These are phyloP conservation scores for Acer campestre DNA, from an alignment of 345 rosid genomes.

Conservation along the genomic window DNA sequence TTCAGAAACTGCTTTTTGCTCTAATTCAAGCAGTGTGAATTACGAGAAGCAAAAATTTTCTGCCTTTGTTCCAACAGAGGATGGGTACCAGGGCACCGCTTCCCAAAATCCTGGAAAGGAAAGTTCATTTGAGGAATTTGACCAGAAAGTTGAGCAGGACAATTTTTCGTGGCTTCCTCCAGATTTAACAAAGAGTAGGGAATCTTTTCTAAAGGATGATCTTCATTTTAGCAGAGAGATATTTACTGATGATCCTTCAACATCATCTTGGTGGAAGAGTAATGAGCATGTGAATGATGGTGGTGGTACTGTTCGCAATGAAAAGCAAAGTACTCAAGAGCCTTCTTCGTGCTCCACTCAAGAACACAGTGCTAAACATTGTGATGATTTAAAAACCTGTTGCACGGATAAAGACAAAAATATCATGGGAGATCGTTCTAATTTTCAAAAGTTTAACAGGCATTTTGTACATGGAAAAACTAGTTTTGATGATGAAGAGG, in stretches of 20 bases:
- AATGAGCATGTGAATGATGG: neutral
- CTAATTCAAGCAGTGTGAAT: constrained; percentile 28
- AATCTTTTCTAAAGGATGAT: constrained; percentile 8
- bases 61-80: constrained; percentile 26
- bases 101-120: constrained; percentile 24
- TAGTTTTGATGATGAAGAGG: constrained; percentile 18
- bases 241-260: constrained; percentile 15
- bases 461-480: constrained; percentile 14
- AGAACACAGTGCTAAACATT: constrained; percentile 14
- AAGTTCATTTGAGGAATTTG: constrained; percentile 13
- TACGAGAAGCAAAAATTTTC: constrained; percentile 24
- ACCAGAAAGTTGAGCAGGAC: constrained; percentile 5
- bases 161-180: constrained; percentile 12
- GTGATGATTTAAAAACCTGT: neutral
- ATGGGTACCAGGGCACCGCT: constrained; percentile 22
- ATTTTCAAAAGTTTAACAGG: neutral
- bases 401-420: neutral
- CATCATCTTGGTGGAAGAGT: neutral
- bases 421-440: constrained; percentile 7
- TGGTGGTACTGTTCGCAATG: constrained; percentile 20
- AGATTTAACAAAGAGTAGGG: constrained; percentile 4
- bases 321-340: constrained; percentile 21
- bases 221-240: constrained; percentile 13
- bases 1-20: constrained; percentile 24
- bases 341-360: constrained; percentile 17